phyloP scores from a whole-genome alignment of 495 filamentous ascomycete species.

The Xylaria cubensis region DNA sequence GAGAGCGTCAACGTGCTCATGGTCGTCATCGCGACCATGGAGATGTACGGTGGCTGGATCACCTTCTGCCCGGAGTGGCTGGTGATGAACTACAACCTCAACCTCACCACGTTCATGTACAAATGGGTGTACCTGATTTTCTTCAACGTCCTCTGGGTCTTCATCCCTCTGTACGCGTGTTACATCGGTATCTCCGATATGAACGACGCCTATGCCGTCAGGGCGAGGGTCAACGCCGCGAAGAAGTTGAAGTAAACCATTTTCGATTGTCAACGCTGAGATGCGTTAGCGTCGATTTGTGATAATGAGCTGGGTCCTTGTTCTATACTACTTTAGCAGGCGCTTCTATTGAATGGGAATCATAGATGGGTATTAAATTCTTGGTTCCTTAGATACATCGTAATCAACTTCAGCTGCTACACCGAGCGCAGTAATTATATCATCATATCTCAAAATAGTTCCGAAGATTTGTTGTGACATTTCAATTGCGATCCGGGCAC shows the following conservation, averaged over 20 bases:
- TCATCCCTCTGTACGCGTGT: constrained; percentile 77
- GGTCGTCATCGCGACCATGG: constrained; percentile 83
- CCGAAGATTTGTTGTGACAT: neutral
- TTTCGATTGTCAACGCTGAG: neutral
- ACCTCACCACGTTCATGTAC: constrained; percentile 84
- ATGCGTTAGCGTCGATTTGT: neutral
- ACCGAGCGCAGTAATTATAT: neutral
- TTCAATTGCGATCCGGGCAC: neutral
- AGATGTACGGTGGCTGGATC: constrained; percentile 95
- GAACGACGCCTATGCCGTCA: constrained; percentile 56
- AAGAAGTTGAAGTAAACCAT: constrained; percentile 19
- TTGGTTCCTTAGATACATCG: neutral
- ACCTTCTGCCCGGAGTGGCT: constrained; percentile 97
- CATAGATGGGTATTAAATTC: neutral
- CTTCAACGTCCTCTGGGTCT: constrained; percentile 92
- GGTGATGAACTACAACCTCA: constrained; percentile 74
- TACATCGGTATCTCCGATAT: constrained; percentile 70
- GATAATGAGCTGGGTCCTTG: neutral
- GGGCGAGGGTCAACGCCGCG: constrained; percentile 22
- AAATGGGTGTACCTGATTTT: constrained; percentile 87
- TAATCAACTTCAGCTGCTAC: neutral
- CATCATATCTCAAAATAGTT: neutral
- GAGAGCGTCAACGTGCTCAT: constrained; percentile 72
- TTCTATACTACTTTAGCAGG: neutral
- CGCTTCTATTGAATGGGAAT: neutral